Evolutionary conservation across 306 rosid species (phyloP).

Genomic region (Phaseolus lunatus): DNA sequence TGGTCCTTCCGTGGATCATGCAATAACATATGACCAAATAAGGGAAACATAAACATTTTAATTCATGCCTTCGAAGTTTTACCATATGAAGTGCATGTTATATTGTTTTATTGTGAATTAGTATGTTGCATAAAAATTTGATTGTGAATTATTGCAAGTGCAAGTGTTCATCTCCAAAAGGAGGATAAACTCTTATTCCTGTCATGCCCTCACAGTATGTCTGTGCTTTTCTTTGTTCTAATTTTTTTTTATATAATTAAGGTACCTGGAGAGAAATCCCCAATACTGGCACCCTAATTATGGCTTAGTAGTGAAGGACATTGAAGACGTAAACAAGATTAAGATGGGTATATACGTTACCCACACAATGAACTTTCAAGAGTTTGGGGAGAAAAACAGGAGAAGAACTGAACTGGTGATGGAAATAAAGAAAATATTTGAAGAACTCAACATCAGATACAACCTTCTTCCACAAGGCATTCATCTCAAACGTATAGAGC

Average conservation of each 20-base stretch:
- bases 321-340: conserved; percentile 74
- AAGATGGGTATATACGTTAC: conserved; percentile 62
- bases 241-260: conserved; percentile 39
- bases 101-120: conserved; percentile 10
- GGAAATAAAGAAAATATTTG: conserved; percentile 79
- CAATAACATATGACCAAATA: neutral
- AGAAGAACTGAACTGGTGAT: conserved; percentile 73
- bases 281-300: conserved; percentile 78
- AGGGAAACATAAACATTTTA: neutral
- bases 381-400: conserved; percentile 67
- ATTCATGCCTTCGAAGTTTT: neutral
- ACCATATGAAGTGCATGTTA: neutral
- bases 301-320: conserved; percentile 64
- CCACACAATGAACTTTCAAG: conserved; percentile 93
- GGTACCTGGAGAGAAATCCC: conserved; percentile 73
- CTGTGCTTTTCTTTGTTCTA: conserved; percentile 20
- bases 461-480: conserved; percentile 77
- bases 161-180: conserved; percentile 11
- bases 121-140: conserved; percentile 18
- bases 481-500: conserved; percentile 58
- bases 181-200: neutral
- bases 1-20: neutral
- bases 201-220: neutral
- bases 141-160: neutral
- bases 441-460: conserved; percentile 78